phyloP scores from a whole-genome alignment of 495 filamentous ascomycete genomes.

The Astrothelium macrocarpum region DNA sequence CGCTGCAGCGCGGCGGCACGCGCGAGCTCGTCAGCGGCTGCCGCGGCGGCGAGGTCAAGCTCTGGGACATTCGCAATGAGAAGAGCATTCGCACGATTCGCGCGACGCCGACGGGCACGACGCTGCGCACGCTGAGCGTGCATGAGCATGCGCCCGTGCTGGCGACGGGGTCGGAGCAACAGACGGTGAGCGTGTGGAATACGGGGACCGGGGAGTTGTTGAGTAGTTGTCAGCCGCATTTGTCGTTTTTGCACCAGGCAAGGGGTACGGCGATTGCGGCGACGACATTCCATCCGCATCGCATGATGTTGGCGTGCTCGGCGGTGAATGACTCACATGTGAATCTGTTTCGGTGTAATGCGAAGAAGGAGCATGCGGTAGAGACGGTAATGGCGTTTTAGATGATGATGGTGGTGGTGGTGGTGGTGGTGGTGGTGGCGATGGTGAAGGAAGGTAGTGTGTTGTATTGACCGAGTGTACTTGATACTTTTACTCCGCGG shows the following conservation, averaged over 20 bases:
- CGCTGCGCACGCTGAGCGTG: constrained; percentile 74
- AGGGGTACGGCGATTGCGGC: constrained; percentile 65
- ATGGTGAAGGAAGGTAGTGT: constrained; percentile 16
- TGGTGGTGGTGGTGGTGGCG: neutral
- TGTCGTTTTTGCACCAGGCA: constrained; percentile 69
- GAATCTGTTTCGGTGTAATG: constrained; percentile 58
- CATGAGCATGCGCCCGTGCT: constrained; percentile 97
- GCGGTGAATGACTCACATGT: constrained; percentile 63
- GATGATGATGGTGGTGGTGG: neutral
- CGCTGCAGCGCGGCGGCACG: constrained; percentile 92
- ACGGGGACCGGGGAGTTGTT: constrained; percentile 54
- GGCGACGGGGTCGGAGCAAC: constrained; percentile 80
- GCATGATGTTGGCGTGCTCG: constrained; percentile 79
- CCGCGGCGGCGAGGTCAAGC: constrained; percentile 79
- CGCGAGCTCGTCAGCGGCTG: constrained; percentile 81
- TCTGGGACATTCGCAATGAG: constrained; percentile 93
- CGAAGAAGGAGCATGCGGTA: constrained; percentile 15
- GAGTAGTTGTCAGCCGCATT: constrained; percentile 76
- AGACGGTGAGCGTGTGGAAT: constrained; percentile 87
- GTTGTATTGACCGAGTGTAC: too few species aligned
- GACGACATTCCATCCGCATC: constrained; percentile 92
- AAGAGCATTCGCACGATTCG: constrained; percentile 63
- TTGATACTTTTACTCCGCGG: too few species aligned
- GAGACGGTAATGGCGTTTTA: constrained; percentile 8
- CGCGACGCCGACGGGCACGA: constrained; percentile 63